Conservation (phyloP, 1,139 yeast species). For the Yamadazyma blattariae region DNA sequence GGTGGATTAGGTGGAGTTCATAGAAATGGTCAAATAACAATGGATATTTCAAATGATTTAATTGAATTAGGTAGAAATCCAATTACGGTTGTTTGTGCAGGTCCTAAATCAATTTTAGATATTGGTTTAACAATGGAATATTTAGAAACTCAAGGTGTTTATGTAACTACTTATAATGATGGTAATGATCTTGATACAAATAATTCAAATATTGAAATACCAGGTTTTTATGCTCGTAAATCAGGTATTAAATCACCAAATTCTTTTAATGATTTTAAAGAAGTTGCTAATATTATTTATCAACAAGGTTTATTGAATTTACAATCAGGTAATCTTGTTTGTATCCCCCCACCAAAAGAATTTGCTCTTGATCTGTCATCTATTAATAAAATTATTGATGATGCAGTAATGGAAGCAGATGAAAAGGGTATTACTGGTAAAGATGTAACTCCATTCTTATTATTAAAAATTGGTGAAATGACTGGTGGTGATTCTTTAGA, state of each 20-base stretch:
- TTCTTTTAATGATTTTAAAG: constrained; percentile 46
- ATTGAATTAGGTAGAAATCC: constrained; percentile 83
- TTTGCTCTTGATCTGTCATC: constrained; percentile 55
- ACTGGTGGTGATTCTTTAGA: constrained; percentile 70
- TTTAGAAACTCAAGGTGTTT: constrained; percentile 83
- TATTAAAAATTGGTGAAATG: constrained; percentile 58
- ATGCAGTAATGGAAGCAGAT: constrained; percentile 61
- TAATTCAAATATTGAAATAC: constrained; percentile 40
- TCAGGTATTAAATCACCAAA: constrained; percentile 76
- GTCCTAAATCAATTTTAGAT: constrained; percentile 85
- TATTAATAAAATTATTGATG: constrained; percentile 54
- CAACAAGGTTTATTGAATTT: constrained; percentile 53
- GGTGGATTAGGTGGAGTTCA: constrained; percentile 96
- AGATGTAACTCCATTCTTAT: constrained; percentile 73
- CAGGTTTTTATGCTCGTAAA: constrained; percentile 80
- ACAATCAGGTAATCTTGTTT: constrained; percentile 68
- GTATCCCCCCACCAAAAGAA: constrained; percentile 77
- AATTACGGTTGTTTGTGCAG: constrained; percentile 86
- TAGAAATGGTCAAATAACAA: constrained; percentile 66
- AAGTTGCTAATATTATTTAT: constrained; percentile 64
- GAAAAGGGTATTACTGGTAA: constrained; percentile 60
- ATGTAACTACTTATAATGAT: constrained; percentile 51
- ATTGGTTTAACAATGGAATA: constrained; percentile 80
- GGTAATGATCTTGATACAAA: constrained; percentile 12
- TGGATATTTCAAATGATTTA: constrained; percentile 86